These are phyloP conservation scores for Phaeosphaeria sp. DNA, from an alignment of 2,329 filamentous ascomycete species.

Conservation along the genomic window DNA sequence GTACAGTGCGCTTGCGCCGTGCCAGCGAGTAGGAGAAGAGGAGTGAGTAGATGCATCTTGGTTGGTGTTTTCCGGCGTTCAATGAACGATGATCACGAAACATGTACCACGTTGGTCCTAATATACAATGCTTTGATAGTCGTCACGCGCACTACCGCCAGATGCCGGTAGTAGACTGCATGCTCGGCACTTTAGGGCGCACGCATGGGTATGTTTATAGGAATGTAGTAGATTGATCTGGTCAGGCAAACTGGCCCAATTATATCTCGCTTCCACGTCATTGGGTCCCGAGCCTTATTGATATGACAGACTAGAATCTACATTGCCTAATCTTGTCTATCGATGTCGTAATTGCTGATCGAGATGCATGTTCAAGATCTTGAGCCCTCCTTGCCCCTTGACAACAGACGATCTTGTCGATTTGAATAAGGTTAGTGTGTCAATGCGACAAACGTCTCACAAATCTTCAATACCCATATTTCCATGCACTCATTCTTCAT, in stretches of 20 bases:
- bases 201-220: neutral
- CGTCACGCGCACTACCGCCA: neutral
- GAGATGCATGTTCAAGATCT: no score
- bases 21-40: constrained; percentile 17
- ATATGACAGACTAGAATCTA: no score
- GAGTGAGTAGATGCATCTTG: constrained; percentile 3
- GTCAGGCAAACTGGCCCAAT: neutral
- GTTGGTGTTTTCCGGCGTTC: neutral
- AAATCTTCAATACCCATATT: no score
- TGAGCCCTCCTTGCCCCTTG: no score
- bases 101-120: neutral
- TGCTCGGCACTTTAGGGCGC: constrained; percentile 5
- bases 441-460: no score
- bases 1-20: constrained; percentile 31
- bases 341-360: no score
- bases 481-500: no score
- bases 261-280: neutral
- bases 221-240: neutral
- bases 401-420: no score
- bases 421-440: no score
- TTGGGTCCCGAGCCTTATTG: neutral
- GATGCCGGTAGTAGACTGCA: neutral
- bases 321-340: no score
- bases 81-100: neutral
- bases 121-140: neutral